A percentile compares a stretch with the other conserved stretches of the same genome.
Evolutionary conservation across 129 eudicot genomes (phyloP).

Genomic region (Chrysanthemum makinoi): DNA sequence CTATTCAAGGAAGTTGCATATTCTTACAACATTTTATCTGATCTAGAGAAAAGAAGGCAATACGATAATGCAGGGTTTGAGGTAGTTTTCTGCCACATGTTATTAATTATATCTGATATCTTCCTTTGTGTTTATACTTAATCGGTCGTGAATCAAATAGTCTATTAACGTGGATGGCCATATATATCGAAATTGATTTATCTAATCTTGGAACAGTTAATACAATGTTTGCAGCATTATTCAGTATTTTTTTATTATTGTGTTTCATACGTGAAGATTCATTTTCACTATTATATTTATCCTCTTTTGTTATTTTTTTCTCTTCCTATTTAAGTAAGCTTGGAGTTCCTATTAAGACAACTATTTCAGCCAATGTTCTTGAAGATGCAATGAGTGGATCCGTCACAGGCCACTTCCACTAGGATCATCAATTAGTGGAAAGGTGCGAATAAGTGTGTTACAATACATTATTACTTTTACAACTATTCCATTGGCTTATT

Average conservation of each 20-base stretch:
- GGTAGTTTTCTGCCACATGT: conserved; percentile 35
- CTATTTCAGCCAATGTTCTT: conserved; percentile 92
- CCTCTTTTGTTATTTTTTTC: conserved; percentile 8
- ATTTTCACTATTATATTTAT: neutral
- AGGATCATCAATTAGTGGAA: conserved; percentile 90
- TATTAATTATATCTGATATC: neutral
- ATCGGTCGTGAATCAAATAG: conserved; percentile 31
- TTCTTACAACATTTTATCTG: conserved; percentile 82
- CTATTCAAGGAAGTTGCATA: conserved; percentile 92
- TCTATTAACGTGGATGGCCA: conserved; percentile 87
- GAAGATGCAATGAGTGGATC: conserved; percentile 92
- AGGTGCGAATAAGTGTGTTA: conserved; percentile 44
- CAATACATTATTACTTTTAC: neutral
- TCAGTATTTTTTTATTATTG: conserved; percentile 42
- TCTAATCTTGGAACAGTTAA: conserved; percentile 97
- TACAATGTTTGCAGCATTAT: conserved; percentile 94
- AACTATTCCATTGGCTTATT: conserved; percentile 18
- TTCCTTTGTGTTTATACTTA: neutral
- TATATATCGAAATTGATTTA: conserved; percentile 95
- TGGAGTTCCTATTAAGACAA: conserved; percentile 98
- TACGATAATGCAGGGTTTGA: conserved; percentile 85
- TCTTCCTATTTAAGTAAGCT: conserved; percentile 60
- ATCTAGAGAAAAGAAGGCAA: conserved; percentile 89
- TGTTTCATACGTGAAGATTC: neutral
- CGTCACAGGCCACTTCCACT: conserved; percentile 77